A percentile compares a stretch with the other conserved stretches of the same genome.
Evolutionary conservation across 2,329 filamentous ascomycete genomes (phyloP).

Genomic region (Phoma herbarum): DNA sequence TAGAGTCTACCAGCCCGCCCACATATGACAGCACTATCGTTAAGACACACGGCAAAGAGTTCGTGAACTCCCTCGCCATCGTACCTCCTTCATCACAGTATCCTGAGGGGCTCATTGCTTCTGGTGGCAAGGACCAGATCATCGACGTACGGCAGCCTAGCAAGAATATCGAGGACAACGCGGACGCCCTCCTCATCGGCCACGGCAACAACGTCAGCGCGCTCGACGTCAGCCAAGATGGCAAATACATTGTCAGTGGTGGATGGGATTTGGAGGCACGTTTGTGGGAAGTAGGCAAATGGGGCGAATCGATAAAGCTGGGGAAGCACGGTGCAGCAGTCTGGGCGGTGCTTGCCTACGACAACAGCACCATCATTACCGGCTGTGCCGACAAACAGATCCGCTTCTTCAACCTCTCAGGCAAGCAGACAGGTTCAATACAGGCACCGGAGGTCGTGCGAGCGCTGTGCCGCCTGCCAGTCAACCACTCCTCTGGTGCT

Average conservation of each 20-base stretch:
- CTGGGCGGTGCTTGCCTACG: slow-evolving; percentile 89
- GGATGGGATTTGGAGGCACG: slow-evolving; percentile 92
- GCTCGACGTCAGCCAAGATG: slow-evolving; percentile 77
- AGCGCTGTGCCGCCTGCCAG: slow-evolving; percentile 83
- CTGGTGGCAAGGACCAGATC: slow-evolving; percentile 89
- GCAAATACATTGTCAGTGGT: slow-evolving; percentile 82
- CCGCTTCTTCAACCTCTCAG: slow-evolving; percentile 76
- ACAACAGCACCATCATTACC: slow-evolving; percentile 76
- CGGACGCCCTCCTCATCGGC: slow-evolving; percentile 85
- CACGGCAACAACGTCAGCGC: slow-evolving; percentile 90
- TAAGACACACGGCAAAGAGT: slow-evolving; percentile 80
- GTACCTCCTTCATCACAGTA: slow-evolving; percentile 72
- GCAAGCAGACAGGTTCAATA: slow-evolving; percentile 70
- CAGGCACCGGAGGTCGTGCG: slow-evolving; percentile 82
- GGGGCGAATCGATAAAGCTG: slow-evolving; percentile 78
- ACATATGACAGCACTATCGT: slow-evolving; percentile 78
- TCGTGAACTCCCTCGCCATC: slow-evolving; percentile 86
- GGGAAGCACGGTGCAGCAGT: slow-evolving; percentile 82
- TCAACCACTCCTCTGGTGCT: slow-evolving; percentile 78
- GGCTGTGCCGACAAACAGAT: slow-evolving; percentile 91
- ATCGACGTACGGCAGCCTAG: slow-evolving; percentile 85
- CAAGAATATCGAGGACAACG: slow-evolving; percentile 74
- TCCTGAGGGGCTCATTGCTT: slow-evolving; percentile 82
- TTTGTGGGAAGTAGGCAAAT: slow-evolving; percentile 85
- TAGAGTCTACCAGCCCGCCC: slow-evolving; percentile 70